These are phyloP conservation scores for Phoma sp. DNA, from an alignment of 2,329 filamentous ascomycete genomes.

Conservation along the genomic window DNA sequence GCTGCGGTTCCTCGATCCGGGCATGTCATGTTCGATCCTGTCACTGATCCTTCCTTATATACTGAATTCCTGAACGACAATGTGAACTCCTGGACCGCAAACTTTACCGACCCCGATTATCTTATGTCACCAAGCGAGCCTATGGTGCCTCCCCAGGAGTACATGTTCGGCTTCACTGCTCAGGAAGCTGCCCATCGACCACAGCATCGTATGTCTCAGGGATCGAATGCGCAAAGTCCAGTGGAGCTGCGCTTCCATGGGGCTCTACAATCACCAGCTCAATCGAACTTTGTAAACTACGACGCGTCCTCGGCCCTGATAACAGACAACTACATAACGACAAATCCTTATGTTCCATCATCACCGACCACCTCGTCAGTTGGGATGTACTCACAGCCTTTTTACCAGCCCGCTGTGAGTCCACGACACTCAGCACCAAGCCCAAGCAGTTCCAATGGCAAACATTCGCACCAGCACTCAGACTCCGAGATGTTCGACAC, in stretches of 20 bases:
- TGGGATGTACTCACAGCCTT: constrained; percentile 23
- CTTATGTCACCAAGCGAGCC: constrained; percentile 40
- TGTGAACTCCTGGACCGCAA: constrained; percentile 34
- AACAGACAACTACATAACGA: constrained; percentile 32
- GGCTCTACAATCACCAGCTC: constrained; percentile 34
- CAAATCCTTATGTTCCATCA: constrained; percentile 22
- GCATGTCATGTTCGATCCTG: constrained; percentile 39
- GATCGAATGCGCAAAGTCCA: constrained; percentile 24
- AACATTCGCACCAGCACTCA: constrained; percentile 34
- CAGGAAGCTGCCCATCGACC: constrained; percentile 24
- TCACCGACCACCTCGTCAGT: constrained; percentile 34
- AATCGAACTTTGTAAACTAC: constrained; percentile 38
- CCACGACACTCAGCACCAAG: constrained; percentile 36
- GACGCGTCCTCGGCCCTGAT: constrained; percentile 33
- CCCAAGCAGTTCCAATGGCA: constrained; percentile 39
- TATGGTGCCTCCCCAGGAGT: constrained; percentile 30
- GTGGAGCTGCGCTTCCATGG: constrained; percentile 31
- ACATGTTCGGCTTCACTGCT: constrained; percentile 23
- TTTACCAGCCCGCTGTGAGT: constrained; percentile 32
- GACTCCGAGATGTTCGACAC: constrained; percentile 33
- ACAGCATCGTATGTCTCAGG: constrained; percentile 19
- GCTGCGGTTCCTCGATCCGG: constrained; percentile 36
- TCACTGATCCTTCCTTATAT: constrained; percentile 35
- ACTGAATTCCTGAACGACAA: constrained; percentile 24
- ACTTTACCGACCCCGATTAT: constrained; percentile 35